phyloP scores from a whole-genome alignment of 495 filamentous ascomycete genomes.

The Talaromyces ruber region DNA sequence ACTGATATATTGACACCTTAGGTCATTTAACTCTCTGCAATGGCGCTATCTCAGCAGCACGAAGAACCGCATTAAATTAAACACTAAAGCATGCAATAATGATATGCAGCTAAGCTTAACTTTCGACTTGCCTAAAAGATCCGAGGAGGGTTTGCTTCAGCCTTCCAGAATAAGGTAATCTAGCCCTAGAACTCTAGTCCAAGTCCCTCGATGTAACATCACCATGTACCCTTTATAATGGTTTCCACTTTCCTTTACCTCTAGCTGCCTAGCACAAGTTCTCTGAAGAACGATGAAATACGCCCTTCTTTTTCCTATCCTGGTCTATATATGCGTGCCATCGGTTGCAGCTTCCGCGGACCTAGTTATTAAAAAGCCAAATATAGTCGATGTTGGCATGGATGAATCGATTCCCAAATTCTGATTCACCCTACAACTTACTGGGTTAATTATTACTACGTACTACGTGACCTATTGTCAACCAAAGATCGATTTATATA shows the following conservation, averaged over 20 bases:
- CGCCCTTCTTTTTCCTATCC: not conserved
- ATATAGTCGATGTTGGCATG: not conserved
- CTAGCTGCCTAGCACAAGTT: not conserved
- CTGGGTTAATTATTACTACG: not conserved
- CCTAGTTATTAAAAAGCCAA: not conserved
- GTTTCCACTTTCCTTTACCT: not conserved
- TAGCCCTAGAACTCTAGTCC: not conserved
- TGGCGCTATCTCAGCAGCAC: not conserved
- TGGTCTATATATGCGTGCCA: not conserved
- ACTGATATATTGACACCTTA: not conserved
- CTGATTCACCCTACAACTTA: no score
- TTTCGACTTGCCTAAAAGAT: not conserved
- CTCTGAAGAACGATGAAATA: not conserved
- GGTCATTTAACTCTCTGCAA: not conserved
- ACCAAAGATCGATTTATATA: not conserved
- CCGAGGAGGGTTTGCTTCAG: not conserved
- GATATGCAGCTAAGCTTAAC: not conserved
- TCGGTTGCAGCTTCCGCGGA: not conserved
- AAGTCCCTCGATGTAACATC: not conserved
- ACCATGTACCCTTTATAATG: not conserved
- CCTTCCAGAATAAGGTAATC: not conserved
- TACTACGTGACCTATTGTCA: not conserved
- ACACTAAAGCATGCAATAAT: not conserved
- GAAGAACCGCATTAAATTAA: not conserved
- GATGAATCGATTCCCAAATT: not conserved